Conservation (phyloP, 2,329 filamentous ascomycete species). For the Aspergillus tamarii region DNA sequence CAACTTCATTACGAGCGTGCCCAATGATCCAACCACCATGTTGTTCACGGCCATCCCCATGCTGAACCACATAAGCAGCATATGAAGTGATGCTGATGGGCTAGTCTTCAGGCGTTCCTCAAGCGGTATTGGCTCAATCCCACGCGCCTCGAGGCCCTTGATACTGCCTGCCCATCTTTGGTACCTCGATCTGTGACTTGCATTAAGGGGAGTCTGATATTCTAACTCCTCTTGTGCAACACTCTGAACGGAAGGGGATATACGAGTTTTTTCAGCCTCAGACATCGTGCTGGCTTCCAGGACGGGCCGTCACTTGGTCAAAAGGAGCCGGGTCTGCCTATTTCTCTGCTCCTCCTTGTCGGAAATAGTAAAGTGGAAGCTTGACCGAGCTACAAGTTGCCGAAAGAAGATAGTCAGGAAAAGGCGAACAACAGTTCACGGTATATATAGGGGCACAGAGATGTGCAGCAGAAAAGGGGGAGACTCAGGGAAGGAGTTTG, state of each 20-base stretch:
- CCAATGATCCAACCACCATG: constrained; percentile 46
- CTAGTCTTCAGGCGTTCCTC: constrained; percentile 32
- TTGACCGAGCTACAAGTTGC: not conserved
- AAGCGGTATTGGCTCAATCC: constrained; percentile 32
- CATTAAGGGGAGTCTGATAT: constrained; percentile 16
- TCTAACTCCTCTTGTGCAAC: constrained; percentile 27
- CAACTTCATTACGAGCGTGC: constrained; percentile 43
- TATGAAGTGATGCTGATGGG: constrained; percentile 31
- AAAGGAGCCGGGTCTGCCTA: constrained; percentile 1
- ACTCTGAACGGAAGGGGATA: constrained; percentile 28
- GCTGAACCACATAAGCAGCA: constrained; percentile 44
- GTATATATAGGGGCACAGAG: constrained; percentile 16
- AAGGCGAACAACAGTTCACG: not conserved
- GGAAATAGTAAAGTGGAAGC: not conserved
- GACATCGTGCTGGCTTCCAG: constrained; percentile 17
- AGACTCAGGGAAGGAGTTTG: constrained; percentile 9
- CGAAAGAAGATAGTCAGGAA: not conserved
- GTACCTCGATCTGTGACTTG: constrained; percentile 18
- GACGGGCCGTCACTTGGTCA: not conserved
- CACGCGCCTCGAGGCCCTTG: constrained; percentile 30
- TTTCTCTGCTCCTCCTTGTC: not conserved
- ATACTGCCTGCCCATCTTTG: constrained; percentile 29
- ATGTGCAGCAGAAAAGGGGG: constrained; percentile 7
- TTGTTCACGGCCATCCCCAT: constrained; percentile 47
- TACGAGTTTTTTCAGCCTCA: constrained; percentile 31